Conservation (phyloP, 768 basidiomycete species). For the Mycena vulgaris region DNA sequence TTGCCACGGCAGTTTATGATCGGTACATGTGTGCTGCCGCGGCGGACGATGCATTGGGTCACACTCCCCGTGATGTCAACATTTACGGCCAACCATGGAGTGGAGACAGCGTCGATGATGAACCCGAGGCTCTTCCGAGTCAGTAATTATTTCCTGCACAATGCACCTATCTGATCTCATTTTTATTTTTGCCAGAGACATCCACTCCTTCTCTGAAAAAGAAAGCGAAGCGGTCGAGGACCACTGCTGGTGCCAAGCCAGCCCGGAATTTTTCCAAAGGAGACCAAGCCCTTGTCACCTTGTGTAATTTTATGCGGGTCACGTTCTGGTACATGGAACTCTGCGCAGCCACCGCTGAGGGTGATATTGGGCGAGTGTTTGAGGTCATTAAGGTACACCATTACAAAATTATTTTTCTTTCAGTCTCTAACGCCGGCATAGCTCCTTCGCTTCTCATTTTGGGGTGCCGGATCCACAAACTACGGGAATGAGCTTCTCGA, state of each 20-base stretch:
- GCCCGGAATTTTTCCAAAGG: slow-evolving; percentile 5
- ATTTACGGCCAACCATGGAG: slow-evolving; percentile 12
- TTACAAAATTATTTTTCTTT: background rate
- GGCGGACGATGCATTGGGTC: slow-evolving; percentile 22
- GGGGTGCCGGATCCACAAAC: slow-evolving; percentile 37
- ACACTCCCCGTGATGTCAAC: background rate
- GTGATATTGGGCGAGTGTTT: slow-evolving; percentile 26
- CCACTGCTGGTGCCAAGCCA: background rate
- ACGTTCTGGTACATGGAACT: slow-evolving; percentile 27
- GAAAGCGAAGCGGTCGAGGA: background rate
- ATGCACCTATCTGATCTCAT: background rate
- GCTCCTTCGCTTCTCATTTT: slow-evolving; percentile 36
- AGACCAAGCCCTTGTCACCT: background rate
- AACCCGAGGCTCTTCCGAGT: background rate
- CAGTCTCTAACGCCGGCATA: background rate
- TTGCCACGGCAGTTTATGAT: slow-evolving; percentile 11
- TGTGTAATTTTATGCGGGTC: slow-evolving; percentile 16
- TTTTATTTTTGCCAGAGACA: background rate
- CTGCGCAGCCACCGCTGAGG: slow-evolving; percentile 16
- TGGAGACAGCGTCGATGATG: background rate
- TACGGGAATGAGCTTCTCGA: slow-evolving; percentile 42
- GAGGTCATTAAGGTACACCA: slow-evolving; percentile 7
- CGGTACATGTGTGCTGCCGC: slow-evolving; percentile 25
- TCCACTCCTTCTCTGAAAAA: background rate
- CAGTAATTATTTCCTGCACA: background rate